Percentiles rank a stretch among this genome's conserved stretches.
phyloP scores from a whole-genome alignment of 2,329 filamentous ascomycete genomes.

The Myriosclerotinia scirpicola region DNA sequence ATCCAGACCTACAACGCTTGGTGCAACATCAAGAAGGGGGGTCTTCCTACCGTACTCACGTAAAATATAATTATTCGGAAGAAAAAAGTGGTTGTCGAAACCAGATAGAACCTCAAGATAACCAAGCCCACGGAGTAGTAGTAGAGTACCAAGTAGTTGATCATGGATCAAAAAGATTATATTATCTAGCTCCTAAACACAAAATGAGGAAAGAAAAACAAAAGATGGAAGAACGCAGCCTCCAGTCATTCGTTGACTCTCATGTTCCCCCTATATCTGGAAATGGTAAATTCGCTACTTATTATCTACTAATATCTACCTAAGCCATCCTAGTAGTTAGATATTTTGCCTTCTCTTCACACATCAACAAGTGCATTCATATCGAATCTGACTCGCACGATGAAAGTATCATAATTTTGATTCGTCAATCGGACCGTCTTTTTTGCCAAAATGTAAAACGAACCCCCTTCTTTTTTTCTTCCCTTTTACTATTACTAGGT shows the following conservation, averaged over 20 bases:
- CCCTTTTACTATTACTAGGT: not conserved
- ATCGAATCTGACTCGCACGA: conserved; percentile 11
- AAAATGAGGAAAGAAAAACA: too few relatives aligned
- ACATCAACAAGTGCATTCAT: not conserved
- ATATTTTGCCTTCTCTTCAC: not conserved
- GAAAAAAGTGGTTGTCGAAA: conserved; percentile 4
- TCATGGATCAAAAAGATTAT: too few relatives aligned
- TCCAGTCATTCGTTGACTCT: too few relatives aligned
- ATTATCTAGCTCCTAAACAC: too few relatives aligned
- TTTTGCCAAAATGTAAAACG: conserved; percentile 19
- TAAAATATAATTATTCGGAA: conserved; percentile 1
- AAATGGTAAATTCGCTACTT: too few relatives aligned
- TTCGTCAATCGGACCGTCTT: conserved; percentile 15
- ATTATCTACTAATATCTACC: too few relatives aligned
- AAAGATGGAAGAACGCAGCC: too few relatives aligned
- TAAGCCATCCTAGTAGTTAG: too few relatives aligned
- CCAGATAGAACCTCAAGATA: conserved; percentile 10
- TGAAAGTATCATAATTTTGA: conserved; percentile 11
- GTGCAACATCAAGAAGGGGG: not conserved
- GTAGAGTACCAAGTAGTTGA: not conserved
- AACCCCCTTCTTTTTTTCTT: conserved; percentile 2
- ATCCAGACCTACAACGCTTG: conserved; percentile 7
- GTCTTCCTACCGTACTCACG: conserved; percentile 2
- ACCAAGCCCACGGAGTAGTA: not conserved
- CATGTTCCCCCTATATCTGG: too few relatives aligned